Evolutionary conservation across 2,329 filamentous ascomycete species (phyloP).

Genomic region (Neofusicoccum kwambonambiense): DNA sequence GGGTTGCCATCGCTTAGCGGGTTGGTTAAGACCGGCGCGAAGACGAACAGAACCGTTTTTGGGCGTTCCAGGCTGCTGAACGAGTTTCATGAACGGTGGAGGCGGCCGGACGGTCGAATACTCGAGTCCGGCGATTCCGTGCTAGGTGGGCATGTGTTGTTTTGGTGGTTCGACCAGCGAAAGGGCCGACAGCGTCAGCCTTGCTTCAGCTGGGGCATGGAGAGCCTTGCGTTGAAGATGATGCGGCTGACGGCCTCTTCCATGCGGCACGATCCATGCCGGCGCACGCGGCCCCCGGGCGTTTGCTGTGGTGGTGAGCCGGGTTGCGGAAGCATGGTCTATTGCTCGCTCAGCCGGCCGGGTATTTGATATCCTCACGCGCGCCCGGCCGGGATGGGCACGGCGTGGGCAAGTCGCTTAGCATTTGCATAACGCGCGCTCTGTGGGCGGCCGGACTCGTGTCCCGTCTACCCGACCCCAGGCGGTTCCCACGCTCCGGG

Average conservation of each 20-base stretch:
- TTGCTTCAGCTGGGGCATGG: not conserved
- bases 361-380: slow-evolving; percentile 10
- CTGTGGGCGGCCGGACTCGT: not conserved
- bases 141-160: not conserved
- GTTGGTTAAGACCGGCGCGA: slow-evolving; percentile 9
- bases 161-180: slow-evolving; percentile 5
- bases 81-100: not conserved
- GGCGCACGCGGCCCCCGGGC: not conserved
- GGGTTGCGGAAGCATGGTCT: not conserved
- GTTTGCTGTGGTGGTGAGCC: not conserved
- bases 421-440: not conserved
- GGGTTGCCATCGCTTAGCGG: slow-evolving; percentile 8
- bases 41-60: slow-evolving; percentile 8
- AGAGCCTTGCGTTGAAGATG: not conserved
- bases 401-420: slow-evolving; percentile 8
- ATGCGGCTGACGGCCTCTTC: slow-evolving; percentile 10
- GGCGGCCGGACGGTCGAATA: no score
- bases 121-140: not conserved
- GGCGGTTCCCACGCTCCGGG: not conserved
- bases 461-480: not conserved
- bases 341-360: not conserved
- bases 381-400: not conserved
- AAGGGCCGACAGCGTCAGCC: not conserved
- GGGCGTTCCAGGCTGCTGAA: slow-evolving; percentile 4
- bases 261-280: not conserved